Evolutionary conservation across 352 stramenopile species (phyloP), one percentile per base, ranked within the genome.

Genomic region (Phytophthora litchii): DNA sequence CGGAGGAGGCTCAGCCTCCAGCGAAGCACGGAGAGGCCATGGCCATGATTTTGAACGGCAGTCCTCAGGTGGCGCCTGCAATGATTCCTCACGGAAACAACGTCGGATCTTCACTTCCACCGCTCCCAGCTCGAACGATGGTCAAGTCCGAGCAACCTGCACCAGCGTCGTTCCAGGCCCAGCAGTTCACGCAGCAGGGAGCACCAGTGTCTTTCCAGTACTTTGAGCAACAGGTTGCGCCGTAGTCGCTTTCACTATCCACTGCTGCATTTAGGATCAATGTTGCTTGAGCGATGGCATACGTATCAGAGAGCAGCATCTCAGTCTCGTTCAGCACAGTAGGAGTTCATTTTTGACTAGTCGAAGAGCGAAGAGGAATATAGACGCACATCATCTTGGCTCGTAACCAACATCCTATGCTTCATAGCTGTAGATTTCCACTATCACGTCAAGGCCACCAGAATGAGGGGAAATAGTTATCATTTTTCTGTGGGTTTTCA

Each of bases 11-110:
- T 7, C 51, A 70, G 20, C 25, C 52, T 20, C 48, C 59, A 10
- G 44, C 46, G 12, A 64, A 73, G 44, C 69, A 73, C 23, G 58
- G 72, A 8, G 79, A 91, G 55, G 71, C 77, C 23, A 89, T 90
- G 78, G 76, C 80, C 21, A 83, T 89, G 80, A 86, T 89, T 52
- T 78, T 90, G 46, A 90, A 89, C 55, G 79, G 76, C 32, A 89
- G 80, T 42, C 76, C 78, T 12, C 54, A 76, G 43, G 64, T 79
- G 20, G 52, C 66, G 13, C 76, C 76, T 16, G 53, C 43, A 23
- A 20, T 19, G 17, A 43, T 48, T 16, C 60, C 38, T 50, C 49
- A 52, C 17, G 35, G 50, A n/a, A 52, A 47, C 19, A 60, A 52
- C 41, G 35, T 31, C 21, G 42, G 23, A 12, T 19, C 57, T 41